Conservation (phyloP, 2,329 filamentous ascomycete genomes). For the Talaromyces rugulosus region DNA sequence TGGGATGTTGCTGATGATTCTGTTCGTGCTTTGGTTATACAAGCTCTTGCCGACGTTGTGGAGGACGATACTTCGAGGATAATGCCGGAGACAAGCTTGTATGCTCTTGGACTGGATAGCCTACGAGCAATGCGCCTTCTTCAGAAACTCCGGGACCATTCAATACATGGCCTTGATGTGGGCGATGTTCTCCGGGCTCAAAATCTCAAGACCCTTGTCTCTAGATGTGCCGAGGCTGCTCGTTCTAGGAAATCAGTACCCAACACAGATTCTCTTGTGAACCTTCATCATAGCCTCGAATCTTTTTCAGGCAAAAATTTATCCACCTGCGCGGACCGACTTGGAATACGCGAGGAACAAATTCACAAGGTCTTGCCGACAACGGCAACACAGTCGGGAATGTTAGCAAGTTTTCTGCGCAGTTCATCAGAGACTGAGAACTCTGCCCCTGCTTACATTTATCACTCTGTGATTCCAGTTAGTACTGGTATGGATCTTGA, state of each 20-base stretch:
- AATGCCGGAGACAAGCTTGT: slow-evolving; percentile 17
- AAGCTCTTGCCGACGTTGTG: not conserved
- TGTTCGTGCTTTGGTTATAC: not conserved
- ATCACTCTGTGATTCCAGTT: slow-evolving; percentile 26
- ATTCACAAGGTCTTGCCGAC: slow-evolving; percentile 29
- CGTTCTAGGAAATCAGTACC: not conserved
- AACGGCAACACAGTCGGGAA: slow-evolving; percentile 32
- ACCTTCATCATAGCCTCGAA: slow-evolving; percentile 1
- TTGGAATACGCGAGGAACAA: slow-evolving; percentile 14
- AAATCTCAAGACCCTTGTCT: slow-evolving; percentile 22
- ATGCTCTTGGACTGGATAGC: slow-evolving; percentile 31
- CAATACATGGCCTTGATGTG: slow-evolving; percentile 21
- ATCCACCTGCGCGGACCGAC: slow-evolving; percentile 16
- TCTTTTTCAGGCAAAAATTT: slow-evolving; percentile 19
- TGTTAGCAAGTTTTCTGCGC: slow-evolving; percentile 30
- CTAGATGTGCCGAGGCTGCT: slow-evolving; percentile 1
- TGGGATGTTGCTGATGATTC: not conserved
- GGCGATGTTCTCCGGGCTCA: slow-evolving; percentile 26
- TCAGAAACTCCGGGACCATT: slow-evolving; percentile 25
- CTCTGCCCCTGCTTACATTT: slow-evolving; percentile 26
- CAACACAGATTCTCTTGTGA: not conserved
- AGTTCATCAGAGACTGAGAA: slow-evolving; percentile 15
- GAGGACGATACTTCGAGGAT: slow-evolving; percentile 11
- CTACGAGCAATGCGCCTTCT: slow-evolving; percentile 31
- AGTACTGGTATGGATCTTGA: slow-evolving; percentile 18